Evolutionary conservation across 1,284 basidiomycete species (phyloP).

Genomic region (Melampsora americana): DNA sequence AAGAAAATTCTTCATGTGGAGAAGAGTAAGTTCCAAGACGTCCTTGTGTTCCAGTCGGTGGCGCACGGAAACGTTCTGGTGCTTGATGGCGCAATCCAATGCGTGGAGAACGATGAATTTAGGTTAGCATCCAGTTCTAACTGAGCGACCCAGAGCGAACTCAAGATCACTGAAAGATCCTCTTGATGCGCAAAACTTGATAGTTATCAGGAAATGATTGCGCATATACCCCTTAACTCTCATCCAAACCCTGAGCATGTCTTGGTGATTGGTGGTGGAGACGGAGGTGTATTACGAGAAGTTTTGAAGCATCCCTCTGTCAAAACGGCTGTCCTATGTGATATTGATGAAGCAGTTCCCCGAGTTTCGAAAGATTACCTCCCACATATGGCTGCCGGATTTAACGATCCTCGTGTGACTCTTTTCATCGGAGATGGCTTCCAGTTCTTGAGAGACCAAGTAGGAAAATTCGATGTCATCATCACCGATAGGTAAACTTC

Average conservation of each 20-base stretch:
- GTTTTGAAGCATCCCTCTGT: constrained; percentile 91
- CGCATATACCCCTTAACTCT: constrained; percentile 87
- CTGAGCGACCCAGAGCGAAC: constrained; percentile 10
- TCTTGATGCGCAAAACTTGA: neutral
- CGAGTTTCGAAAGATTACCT: constrained; percentile 90
- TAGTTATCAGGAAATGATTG: constrained; percentile 99
- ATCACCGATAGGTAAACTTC: constrained; percentile 60
- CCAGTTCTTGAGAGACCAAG: constrained; percentile 88
- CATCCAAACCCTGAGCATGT: constrained; percentile 96
- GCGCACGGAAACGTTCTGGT: constrained; percentile 94
- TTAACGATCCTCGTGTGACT: constrained; percentile 76
- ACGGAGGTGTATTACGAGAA: constrained; percentile 94
- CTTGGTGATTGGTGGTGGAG: constrained; percentile 85
- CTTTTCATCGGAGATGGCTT: constrained; percentile 95
- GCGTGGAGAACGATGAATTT: constrained; percentile 96
- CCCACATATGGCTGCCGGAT: constrained; percentile 86
- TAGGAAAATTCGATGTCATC: constrained; percentile 91
- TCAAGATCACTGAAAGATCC: constrained; percentile 4
- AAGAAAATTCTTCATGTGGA: constrained; percentile 93
- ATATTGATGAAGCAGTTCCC: constrained; percentile 98
- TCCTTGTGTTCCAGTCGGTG: constrained; percentile 90
- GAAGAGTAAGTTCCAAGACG: constrained; percentile 85
- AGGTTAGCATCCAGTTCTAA: constrained; percentile 64
- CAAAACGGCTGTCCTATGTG: constrained; percentile 88
- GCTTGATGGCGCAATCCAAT: constrained; percentile 93